These are phyloP conservation scores for Coemansia erecta DNA, from an alignment of 192 early-diverging fungal species.

Conservation along the genomic window DNA sequence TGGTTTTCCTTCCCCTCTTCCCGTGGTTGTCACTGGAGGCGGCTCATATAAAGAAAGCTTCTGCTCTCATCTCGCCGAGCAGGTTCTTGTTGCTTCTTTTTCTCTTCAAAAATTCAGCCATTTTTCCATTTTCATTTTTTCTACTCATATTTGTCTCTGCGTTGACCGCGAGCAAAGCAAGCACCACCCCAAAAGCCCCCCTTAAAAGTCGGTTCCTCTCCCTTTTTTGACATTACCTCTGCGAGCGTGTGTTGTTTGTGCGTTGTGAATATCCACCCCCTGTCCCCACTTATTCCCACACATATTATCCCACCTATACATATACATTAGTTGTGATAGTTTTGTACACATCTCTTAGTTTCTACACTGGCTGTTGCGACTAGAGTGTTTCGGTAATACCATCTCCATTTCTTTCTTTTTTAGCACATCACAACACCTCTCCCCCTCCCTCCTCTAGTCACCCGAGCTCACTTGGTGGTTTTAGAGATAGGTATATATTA, in stretches of 20 bases:
- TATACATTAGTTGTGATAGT: too few species aligned
- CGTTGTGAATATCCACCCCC: slow-evolving; percentile 1
- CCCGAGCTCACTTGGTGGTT: too few species aligned
- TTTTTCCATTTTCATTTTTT: slow-evolving; percentile 9
- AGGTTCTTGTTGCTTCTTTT: slow-evolving; percentile 9
- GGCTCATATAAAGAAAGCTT: neutral
- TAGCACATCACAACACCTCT: too few species aligned
- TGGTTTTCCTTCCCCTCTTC: slow-evolving; percentile 14
- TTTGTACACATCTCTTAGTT: too few species aligned
- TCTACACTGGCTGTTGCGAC: too few species aligned
- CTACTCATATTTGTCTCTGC: slow-evolving; percentile 41
- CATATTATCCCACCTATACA: too few species aligned
- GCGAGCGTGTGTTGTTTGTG: slow-evolving; percentile 4
- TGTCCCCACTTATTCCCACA: slow-evolving; percentile 1
- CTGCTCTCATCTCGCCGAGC: neutral
- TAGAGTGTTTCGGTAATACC: too few species aligned
- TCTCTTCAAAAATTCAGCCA: slow-evolving; percentile 13
- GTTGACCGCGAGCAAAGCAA: slow-evolving; percentile 54
- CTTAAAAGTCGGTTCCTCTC: neutral
- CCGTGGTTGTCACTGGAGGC: neutral
- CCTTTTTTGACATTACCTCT: neutral
- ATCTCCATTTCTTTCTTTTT: too few species aligned
- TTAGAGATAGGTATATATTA: neutral
- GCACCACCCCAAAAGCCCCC: too few species aligned
- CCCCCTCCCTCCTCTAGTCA: too few species aligned